Base-by-base conservation (phyloP, 768 basidiomycete genomes). In the Lepiota venenata region DNA sequence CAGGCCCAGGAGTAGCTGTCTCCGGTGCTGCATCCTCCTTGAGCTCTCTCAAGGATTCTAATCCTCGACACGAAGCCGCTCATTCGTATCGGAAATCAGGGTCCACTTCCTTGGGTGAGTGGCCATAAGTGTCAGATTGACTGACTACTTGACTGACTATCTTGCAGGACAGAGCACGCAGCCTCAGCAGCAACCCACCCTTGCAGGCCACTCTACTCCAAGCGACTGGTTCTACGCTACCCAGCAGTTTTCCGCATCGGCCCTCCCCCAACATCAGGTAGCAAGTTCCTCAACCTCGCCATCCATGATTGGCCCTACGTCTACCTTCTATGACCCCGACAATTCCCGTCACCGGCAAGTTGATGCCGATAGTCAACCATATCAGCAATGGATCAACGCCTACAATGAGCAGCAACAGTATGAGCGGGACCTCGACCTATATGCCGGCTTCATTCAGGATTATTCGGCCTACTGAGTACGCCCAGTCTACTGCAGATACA, bases 271-370 rank as follows among this genome's bases (percentile, higher is more conserved):
- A 18, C 59, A 58, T 40, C 51, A 59, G 7, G 48, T 58, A 18
- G 58, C 64, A n/a, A 20, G 38, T 48, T 40, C 62, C 46, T 62
- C 65, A 9, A 35, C 56, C 41, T 65, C 66, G 50, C 62, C 71
- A 43, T 58, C 69, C 38, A 83, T 84, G 83, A 83, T 84, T 57
- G 77, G 78, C 36, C 74, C 82, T 14, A 71, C 73, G 0, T 71
- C 80, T 8, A 74, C 80, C 6, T 81, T 81, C 60, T 84, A 82
- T 62, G 79, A 80, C 51, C 70, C 80, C 4, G 67, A 76, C 16
- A 69, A 71, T 3, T 61, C 66, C n/a, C 60, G 63, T 18, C 50
- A 67, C 12, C 60, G 65, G 32, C 63, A 64, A 42, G 58, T 59
- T 42, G 61, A 66, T 57, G 47, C 53, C 22, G 61, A 64, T 37